Evolutionary conservation across 495 filamentous ascomycete species (phyloP), one percentile per base, ranked within the genome.

Genomic region (Neurospora cerealis): DNA sequence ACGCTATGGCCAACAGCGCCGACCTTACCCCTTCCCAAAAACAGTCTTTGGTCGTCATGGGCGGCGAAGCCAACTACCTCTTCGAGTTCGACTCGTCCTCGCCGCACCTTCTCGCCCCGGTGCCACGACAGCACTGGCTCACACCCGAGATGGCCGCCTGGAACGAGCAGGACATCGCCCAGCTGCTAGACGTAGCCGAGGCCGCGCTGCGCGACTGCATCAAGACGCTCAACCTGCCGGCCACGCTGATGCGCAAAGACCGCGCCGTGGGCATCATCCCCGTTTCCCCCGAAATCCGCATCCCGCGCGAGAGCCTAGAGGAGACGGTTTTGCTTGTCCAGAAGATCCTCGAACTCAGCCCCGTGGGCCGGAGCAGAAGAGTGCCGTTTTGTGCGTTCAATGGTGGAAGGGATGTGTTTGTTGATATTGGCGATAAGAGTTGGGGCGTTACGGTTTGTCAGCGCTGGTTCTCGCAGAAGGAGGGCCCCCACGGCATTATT

Each of bases 331-430:
- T 99, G 10, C 93, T 94, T 4, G 93, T 93, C 28, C 95, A 98
- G 78, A 96, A 97, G 81, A 92, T 92, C 19, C 87, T 98, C 0
- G 94, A 98, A 79, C 86, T 94, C 60, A 95, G 92, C 42, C 83
- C 87, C 40, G 81, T 79, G 44, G 80, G 82, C 36, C 79, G 82
- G 70, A 77, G 78, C 75, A 75, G 79, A 3, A 81, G 89, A 5
- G 83, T 99, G 24, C 96, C 96, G 1, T 99, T 99, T 79, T 99
- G 96, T 79, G 96, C 96, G 32, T 99, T 99, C 85, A 98, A 99
- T 80, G 96, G 94, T 32, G 95, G 95, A 9, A 95, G 96, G 73
- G 94, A 98, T 79, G 93, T 98, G 32, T 99, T 99, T 79, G 95
- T 99, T 44, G 96, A 99, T 82, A 98, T 99, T 77, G 96, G 96